phyloP scores from a whole-genome alignment of 176 grass and related monocot species.

The Secale cereale region DNA sequence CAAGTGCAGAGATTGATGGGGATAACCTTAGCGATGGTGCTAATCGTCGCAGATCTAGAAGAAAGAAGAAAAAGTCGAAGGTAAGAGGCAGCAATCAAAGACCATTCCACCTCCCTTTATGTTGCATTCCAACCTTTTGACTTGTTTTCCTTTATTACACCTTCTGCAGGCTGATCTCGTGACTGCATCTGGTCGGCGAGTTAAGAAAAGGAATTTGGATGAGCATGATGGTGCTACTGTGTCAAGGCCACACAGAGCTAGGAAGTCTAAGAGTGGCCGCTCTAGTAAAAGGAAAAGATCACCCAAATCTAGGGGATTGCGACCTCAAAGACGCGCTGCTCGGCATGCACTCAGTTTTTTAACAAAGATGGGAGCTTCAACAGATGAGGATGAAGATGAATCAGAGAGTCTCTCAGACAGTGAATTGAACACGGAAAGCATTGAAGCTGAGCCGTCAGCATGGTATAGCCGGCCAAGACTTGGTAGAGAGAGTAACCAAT shows the following conservation, averaged over 20 bases:
- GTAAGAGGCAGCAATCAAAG: constrained; percentile 41
- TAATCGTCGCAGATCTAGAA: constrained; percentile 67
- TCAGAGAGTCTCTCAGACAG: constrained; percentile 57
- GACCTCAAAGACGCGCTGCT: constrained; percentile 83
- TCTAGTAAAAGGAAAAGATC: constrained; percentile 60
- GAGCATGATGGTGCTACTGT: constrained; percentile 45
- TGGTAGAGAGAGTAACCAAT: constrained; percentile 52
- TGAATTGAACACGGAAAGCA: constrained; percentile 39
- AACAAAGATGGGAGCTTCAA: constrained; percentile 81
- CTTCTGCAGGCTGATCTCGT: constrained; percentile 56
- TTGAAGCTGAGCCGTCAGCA: constrained; percentile 58
- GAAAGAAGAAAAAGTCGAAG: constrained; percentile 67
- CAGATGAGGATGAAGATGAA: constrained; percentile 63
- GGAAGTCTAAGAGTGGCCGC: constrained; percentile 54
- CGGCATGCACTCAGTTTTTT: constrained; percentile 74
- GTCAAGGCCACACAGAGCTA: constrained; percentile 55
- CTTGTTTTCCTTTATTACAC: constrained; percentile 29
- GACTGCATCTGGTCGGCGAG: constrained; percentile 90
- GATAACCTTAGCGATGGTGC: constrained; percentile 37
- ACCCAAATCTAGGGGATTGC: constrained; percentile 61
- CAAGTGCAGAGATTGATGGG: constrained; percentile 48
- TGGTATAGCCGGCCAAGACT: constrained; percentile 28
- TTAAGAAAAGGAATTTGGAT: constrained; percentile 79
- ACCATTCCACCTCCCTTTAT: constrained; percentile 9
- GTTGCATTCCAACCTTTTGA: not conserved